A percentile compares a stretch with the other conserved stretches of the same genome.
phyloP scores from a whole-genome alignment of 768 basidiomycete genomes.

The Lactarius psammicola region DNA sequence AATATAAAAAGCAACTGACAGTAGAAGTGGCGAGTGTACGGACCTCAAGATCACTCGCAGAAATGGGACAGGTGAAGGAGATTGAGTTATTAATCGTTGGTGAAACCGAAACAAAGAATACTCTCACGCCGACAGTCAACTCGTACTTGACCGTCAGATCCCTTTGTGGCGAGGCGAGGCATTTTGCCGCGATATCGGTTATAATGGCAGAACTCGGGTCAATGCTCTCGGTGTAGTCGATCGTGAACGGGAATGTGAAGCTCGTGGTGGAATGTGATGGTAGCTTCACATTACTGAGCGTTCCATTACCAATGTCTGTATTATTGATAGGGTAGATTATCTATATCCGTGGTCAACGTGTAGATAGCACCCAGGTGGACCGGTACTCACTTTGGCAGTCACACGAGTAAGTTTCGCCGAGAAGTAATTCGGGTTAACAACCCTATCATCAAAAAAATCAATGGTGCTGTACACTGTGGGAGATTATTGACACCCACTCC shows the following conservation, averaged over 20 bases:
- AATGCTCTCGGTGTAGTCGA: constrained; percentile 55
- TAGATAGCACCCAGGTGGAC: constrained; percentile 1
- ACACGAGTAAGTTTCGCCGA: constrained; percentile 63
- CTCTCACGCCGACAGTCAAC: constrained; percentile 64
- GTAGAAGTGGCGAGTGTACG: constrained; percentile 12
- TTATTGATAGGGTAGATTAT: constrained; percentile 75
- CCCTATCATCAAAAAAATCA: constrained; percentile 44
- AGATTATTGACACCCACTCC: constrained; percentile 22
- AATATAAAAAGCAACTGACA: not conserved
- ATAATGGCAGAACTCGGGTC: constrained; percentile 57
- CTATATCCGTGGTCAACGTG: constrained; percentile 37
- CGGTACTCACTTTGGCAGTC: constrained; percentile 50
- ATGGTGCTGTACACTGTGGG: constrained; percentile 4
- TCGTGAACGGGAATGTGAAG: constrained; percentile 73
- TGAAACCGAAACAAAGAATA: constrained; percentile 63
- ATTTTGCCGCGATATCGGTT: constrained; percentile 60
- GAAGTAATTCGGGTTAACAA: constrained; percentile 82
- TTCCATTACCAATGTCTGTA: constrained; percentile 65
- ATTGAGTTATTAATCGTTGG: constrained; percentile 63
- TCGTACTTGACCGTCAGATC: constrained; percentile 63
- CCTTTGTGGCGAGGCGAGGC: constrained; percentile 42
- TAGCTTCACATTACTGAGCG: constrained; percentile 42
- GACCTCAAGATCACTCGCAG: constrained; percentile 37
- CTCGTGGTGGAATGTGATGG: constrained; percentile 54
- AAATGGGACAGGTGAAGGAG: constrained; percentile 64